phyloP scores from a whole-genome alignment of 2,329 filamentous ascomycete species.

The Verticillium dahliae region DNA sequence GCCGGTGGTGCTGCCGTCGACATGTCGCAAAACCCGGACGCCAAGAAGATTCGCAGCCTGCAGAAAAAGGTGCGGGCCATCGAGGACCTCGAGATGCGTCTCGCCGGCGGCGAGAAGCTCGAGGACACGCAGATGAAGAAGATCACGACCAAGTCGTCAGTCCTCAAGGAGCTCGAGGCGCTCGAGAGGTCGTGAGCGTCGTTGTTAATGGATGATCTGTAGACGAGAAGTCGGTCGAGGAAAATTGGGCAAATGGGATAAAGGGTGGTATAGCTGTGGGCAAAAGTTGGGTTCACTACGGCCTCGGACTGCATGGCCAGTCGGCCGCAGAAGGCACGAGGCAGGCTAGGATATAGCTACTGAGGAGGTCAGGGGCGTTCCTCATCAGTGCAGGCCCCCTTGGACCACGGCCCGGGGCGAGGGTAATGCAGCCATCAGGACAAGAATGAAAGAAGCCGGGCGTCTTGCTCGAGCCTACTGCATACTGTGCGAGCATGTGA shows the following conservation, averaged over 20 bases:
- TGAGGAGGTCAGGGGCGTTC: neutral
- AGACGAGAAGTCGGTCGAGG: no score
- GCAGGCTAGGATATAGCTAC: neutral
- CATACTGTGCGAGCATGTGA: no score
- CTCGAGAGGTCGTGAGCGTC: conserved; percentile 27
- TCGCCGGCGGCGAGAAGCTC: conserved; percentile 89
- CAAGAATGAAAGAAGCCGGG: neutral
- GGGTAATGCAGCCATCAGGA: neutral
- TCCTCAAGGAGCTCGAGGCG: conserved; percentile 73
- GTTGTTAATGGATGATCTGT: no score
- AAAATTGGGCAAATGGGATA: neutral
- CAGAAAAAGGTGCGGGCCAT: conserved; percentile 98
- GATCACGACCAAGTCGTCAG: conserved; percentile 80
- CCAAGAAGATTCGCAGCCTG: conserved; percentile 90
- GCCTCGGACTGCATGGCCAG: neutral
- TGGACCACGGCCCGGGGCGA: neutral
- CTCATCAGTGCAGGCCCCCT: neutral
- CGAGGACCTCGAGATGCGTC: conserved; percentile 95
- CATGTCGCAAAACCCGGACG: conserved; percentile 60
- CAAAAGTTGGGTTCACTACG: neutral
- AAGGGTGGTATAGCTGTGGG: neutral
- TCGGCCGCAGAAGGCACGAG: neutral
- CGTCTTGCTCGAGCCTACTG: no score
- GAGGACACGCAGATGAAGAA: conserved; percentile 99
- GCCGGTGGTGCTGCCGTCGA: conserved; percentile 27